Base-by-base conservation (phyloP, 148 eudicot species). In the Vaccinium vitisidaea region DNA sequence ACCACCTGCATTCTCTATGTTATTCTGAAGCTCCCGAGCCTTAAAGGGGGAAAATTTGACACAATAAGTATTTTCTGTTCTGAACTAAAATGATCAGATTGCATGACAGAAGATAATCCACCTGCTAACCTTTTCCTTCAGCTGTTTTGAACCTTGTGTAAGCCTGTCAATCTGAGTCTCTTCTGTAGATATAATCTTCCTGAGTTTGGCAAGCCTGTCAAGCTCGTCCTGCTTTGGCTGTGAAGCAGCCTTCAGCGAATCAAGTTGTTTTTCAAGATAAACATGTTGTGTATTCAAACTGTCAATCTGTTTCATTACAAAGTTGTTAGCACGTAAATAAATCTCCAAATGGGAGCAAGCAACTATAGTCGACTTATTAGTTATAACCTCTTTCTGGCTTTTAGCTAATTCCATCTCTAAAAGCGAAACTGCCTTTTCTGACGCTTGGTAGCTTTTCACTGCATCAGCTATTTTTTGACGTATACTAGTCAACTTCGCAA, bases 1-100 rank as follows among this genome's bases (percentile, higher is more conserved):
- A 78, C 99, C 98, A 77, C 99, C 98, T 81, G 96, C 99, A 90
- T 95, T 97, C 83, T 95, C 99, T 78, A 97, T 91, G 87, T 93
- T 95, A 55, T 80, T 84, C 87, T 97, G 99, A 89, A 95, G 96
- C 75, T 93, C 99, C 74, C 83, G 81, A 84, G 98, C 98, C 95
- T 85, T 61, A 61, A 21, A 52, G 19, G 6, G 6, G 10, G 25
- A 19, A 43, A 5, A 19, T 8, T 7, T 43, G 10, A 39, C 46
- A 21, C 36, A 63, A 74, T 55, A 74, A 79, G 75, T 49, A n/a
- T 63, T 52, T 56, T 80, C 14, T 13, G 32, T 32, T 77, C 27
- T 23, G 52, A 85, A 21, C 67, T 50, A 55, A 0, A 75, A 43
- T 39, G 1, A 49, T 36, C 61, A 77, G 52, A 50, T 5, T 54